Evolutionary conservation across 352 stramenopile genomes (phyloP).

Genomic region (Saprolegnia parasitica): DNA sequence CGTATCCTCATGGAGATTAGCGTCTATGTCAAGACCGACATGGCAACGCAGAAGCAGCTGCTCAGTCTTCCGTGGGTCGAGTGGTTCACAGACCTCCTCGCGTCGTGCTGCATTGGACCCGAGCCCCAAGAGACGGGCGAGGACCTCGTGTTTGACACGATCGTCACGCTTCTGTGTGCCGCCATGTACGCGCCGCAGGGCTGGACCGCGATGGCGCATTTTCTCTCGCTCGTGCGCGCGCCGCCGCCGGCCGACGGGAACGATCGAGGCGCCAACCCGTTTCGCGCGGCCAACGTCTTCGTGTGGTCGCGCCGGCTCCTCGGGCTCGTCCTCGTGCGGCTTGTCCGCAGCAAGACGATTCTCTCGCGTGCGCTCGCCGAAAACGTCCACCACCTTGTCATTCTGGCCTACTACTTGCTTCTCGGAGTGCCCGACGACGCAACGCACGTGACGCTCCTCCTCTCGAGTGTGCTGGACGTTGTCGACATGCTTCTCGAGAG

Average conservation of each 20-base stretch:
- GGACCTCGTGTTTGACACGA: slow-evolving; percentile 76
- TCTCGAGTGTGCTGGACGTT: slow-evolving; percentile 71
- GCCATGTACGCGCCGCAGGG: slow-evolving; percentile 62
- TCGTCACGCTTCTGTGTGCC: slow-evolving; percentile 70
- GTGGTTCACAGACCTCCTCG: slow-evolving; percentile 64
- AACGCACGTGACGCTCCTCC: slow-evolving; percentile 33
- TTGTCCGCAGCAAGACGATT: slow-evolving; percentile 70
- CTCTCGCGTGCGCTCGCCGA: slow-evolving; percentile 64
- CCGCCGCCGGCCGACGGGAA: background rate
- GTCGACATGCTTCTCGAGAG: slow-evolving; percentile 66
- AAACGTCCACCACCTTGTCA: slow-evolving; percentile 71
- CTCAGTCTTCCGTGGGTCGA: slow-evolving; percentile 76
- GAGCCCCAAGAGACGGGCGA: slow-evolving; percentile 45
- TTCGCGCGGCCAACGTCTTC: slow-evolving; percentile 29
- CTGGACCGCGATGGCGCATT: slow-evolving; percentile 59
- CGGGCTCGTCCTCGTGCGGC: slow-evolving; percentile 70
- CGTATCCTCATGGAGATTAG: slow-evolving; percentile 86
- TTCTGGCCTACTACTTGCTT: slow-evolving; percentile 41
- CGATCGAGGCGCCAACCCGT: background rate
- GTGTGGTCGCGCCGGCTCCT: slow-evolving; percentile 62
- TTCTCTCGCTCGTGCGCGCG: slow-evolving; percentile 35
- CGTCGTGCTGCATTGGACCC: slow-evolving; percentile 41
- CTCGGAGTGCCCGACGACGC: background rate
- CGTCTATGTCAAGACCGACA: slow-evolving; percentile 78
- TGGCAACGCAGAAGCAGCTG: slow-evolving; percentile 62